Evolutionary conservation across 768 basidiomycete genomes (phyloP).

Genomic region (Dictyophora rubrovolvata): DNA sequence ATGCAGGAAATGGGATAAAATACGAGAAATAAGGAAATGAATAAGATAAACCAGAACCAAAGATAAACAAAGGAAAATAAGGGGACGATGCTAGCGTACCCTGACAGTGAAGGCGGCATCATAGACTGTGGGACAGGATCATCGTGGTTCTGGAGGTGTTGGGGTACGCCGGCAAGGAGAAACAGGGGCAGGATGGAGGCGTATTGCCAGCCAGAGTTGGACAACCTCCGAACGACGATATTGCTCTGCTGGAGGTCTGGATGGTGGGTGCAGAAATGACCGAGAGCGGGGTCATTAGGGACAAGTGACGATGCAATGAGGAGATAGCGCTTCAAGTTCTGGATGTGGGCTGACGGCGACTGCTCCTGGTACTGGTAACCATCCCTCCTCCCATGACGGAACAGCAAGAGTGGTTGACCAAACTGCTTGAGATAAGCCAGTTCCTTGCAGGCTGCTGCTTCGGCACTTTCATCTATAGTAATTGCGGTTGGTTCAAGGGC

Average conservation of each 20-base stretch:
- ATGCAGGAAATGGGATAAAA: too few species aligned
- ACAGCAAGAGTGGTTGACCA: constrained; percentile 37
- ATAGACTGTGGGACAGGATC: constrained; percentile 31
- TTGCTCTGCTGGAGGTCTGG: constrained; percentile 35
- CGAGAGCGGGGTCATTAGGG: constrained; percentile 28
- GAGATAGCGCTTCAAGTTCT: constrained; percentile 41
- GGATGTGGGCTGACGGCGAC: constrained; percentile 33
- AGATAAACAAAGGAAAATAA: too few species aligned
- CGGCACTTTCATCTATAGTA: constrained; percentile 32
- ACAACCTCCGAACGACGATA: constrained; percentile 36
- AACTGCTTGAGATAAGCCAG: constrained; percentile 38
- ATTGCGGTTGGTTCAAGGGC: constrained; percentile 21
- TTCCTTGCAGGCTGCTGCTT: constrained; percentile 37
- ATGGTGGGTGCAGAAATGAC: constrained; percentile 39
- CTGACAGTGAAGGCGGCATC: constrained; percentile 31
- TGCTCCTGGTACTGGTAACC: constrained; percentile 36
- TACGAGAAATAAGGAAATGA: too few species aligned
- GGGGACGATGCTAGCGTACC: too few species aligned
- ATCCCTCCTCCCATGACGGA: constrained; percentile 31
- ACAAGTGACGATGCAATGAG: constrained; percentile 36
- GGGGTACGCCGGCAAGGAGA: constrained; percentile 39
- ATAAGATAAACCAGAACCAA: too few species aligned
- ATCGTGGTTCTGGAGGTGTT: constrained; percentile 36
- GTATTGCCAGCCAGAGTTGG: constrained; percentile 48
- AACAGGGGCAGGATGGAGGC: constrained; percentile 41